Conservation (phyloP, 2,329 filamentous ascomycete species). For the Mollisiaceae sp. region DNA sequence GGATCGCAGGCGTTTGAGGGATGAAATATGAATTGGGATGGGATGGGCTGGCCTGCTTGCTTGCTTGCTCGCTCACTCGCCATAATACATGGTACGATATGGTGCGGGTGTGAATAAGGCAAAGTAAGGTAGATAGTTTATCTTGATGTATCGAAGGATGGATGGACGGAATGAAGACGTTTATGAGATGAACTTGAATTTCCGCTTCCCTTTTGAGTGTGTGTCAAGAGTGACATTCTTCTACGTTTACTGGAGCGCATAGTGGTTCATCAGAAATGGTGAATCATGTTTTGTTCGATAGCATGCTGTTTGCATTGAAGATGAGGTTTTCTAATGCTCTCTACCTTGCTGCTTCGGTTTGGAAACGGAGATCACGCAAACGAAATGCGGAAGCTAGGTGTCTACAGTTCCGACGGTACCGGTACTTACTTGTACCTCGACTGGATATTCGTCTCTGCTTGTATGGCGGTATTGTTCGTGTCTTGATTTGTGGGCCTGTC, state of each 20-base stretch:
- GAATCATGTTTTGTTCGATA: conserved; percentile 6
- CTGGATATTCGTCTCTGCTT: too few species aligned
- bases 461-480: too few species aligned
- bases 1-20: conserved; percentile 18
- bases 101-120: conserved; percentile 6
- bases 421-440: too few species aligned
- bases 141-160: background rate
- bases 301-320: background rate
- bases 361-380: conserved; percentile 1
- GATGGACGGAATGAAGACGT: background rate
- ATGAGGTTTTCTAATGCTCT: background rate
- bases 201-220: background rate
- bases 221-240: background rate
- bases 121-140: conserved; percentile 5
- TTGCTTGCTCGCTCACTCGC: too few species aligned
- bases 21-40: background rate
- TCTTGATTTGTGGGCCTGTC: too few species aligned
- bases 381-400: background rate
- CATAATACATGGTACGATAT: background rate
- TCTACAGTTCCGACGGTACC: too few species aligned
- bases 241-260: background rate
- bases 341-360: too few species aligned
- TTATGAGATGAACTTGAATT: background rate
- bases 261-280: background rate
- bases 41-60: background rate